Conservation (phyloP, 1,284 basidiomycete species). For the Puccinia triticina region DNA sequence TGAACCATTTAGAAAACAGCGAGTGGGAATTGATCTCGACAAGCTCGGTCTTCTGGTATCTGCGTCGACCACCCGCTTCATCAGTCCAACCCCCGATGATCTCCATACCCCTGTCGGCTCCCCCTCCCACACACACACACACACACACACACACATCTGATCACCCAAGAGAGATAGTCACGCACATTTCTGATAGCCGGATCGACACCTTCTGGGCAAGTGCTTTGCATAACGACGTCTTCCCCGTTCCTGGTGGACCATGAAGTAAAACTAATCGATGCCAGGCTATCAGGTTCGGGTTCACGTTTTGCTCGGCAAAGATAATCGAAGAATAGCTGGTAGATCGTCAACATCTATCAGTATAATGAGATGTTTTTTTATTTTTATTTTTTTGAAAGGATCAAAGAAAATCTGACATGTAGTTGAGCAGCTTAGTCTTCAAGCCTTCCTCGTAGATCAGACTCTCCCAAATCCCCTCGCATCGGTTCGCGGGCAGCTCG, state of each 20-base stretch:
- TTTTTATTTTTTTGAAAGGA: background rate
- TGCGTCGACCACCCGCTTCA: slow-evolving; percentile 58
- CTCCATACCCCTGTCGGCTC: background rate
- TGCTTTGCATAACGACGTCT: slow-evolving; percentile 91
- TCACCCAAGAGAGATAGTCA: slow-evolving; percentile 31
- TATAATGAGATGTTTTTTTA: background rate
- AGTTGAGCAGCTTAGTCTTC: slow-evolving; percentile 44
- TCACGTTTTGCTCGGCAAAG: slow-evolving; percentile 43
- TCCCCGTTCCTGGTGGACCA: slow-evolving; percentile 96
- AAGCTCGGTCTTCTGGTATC: slow-evolving; percentile 80
- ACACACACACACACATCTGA: background rate
- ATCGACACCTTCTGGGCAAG: slow-evolving; percentile 94
- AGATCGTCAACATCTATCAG: background rate
- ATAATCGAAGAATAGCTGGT: slow-evolving; percentile 31
- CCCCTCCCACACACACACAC: background rate
- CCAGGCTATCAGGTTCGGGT: slow-evolving; percentile 38
- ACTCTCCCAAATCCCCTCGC: slow-evolving; percentile 47
- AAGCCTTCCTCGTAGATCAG: slow-evolving; percentile 50
- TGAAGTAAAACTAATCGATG: slow-evolving; percentile 76
- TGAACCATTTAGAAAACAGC: slow-evolving; percentile 66
- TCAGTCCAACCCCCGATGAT: background rate
- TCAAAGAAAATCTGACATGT: slow-evolving; percentile 31
- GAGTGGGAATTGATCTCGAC: slow-evolving; percentile 98
- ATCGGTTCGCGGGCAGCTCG: slow-evolving; percentile 73
- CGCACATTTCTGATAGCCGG: slow-evolving; percentile 76